A percentile compares a stretch with the other conserved stretches of the same genome.
phyloP scores from a whole-genome alignment of 352 stramenopile genomes.

The Phytophthora quininea region DNA sequence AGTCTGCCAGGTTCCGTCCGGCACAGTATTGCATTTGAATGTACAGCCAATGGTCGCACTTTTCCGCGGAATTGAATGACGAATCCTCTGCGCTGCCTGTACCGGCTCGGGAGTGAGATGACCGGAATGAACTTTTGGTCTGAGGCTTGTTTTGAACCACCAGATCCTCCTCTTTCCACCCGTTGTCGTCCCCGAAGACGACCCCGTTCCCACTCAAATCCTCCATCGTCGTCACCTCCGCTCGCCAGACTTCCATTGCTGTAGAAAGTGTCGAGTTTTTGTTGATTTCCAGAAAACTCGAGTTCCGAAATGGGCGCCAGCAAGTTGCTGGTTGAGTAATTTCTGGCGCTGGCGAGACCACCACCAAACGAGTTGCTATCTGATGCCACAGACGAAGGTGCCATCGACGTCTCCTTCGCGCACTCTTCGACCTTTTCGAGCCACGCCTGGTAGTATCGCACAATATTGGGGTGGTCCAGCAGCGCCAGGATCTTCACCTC shows the following conservation, averaged over 20 bases:
- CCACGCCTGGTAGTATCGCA: slow-evolving; percentile 93
- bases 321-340: slow-evolving; percentile 81
- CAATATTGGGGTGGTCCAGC: slow-evolving; percentile 93
- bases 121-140: slow-evolving; percentile 19
- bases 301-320: slow-evolving; percentile 71
- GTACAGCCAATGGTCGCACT: slow-evolving; percentile 90
- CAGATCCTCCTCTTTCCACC: slow-evolving; percentile 72
- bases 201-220: slow-evolving; percentile 85
- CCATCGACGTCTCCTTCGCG: slow-evolving; percentile 12
- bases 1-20: slow-evolving; percentile 84
- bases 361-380: slow-evolving; percentile 40
- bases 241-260: slow-evolving; percentile 46
- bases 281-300: slow-evolving; percentile 66
- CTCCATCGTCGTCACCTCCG: slow-evolving; percentile 58
- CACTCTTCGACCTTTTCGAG: slow-evolving; percentile 85
- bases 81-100: slow-evolving; percentile 48
- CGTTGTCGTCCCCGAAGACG: slow-evolving; percentile 48
- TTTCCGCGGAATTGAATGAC: slow-evolving; percentile 52
- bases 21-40: slow-evolving; percentile 95
- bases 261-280: slow-evolving; percentile 48
- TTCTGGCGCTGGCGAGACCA: slow-evolving; percentile 34
- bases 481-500: slow-evolving; percentile 94
- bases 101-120: slow-evolving; percentile 17
- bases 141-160: slow-evolving; percentile 46
- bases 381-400: slow-evolving; percentile 29